Evolutionary conservation across 768 basidiomycete species (phyloP), one percentile per base, ranked within the genome.

Genomic region (Tulasnella calospora): DNA sequence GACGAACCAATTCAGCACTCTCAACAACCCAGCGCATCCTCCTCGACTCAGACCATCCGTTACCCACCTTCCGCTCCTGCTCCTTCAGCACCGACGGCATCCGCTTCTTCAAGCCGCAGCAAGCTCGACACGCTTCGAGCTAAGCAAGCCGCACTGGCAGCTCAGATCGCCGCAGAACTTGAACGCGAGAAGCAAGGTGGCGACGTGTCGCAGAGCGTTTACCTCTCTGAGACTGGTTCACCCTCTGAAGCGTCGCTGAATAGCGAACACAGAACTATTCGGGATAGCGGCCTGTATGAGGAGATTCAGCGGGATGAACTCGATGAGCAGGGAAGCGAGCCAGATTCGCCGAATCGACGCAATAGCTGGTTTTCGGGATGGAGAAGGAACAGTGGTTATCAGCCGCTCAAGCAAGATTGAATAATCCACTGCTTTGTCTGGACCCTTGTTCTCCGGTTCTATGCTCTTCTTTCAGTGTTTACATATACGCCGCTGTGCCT

Each of bases 41-140:
- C 84, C 79, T 85, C 35, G 79, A 83, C 33, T 30, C 81, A 23
- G 82, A 57, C 78, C 33, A 30, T 38, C 13, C 38, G 55, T 8
- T 15, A 17, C n/a, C 36, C 69, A 27, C 38, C 30, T 30, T 17
- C 72, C n/a, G 55, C 19, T 27, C 74, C 74, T 33, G 74, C 41
- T 3, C 27, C 35, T 33, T 30, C 67, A n/a, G 27, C 36, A 27
- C 36, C 23, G 8, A 36, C 51, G 13, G 69, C 72, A 19, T 69
- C 47, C 23, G 46, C 61, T 4, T 40, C 71, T 23, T 76, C 80
- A 13, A 19, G 79, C 78, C 82, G 86, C 69, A 88, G 89, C 47
- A 86, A 89, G 19, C 85, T 85, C 40, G 83, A 87, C 71, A 88
- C 88, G 82, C 86, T 89, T 7, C 89, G 91, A 80, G 88, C 88